A percentile compares a stretch with the other conserved stretches of the same genome.
phyloP scores from a whole-genome alignment of 1,139 yeast species.

The Pichia inconspicua region DNA sequence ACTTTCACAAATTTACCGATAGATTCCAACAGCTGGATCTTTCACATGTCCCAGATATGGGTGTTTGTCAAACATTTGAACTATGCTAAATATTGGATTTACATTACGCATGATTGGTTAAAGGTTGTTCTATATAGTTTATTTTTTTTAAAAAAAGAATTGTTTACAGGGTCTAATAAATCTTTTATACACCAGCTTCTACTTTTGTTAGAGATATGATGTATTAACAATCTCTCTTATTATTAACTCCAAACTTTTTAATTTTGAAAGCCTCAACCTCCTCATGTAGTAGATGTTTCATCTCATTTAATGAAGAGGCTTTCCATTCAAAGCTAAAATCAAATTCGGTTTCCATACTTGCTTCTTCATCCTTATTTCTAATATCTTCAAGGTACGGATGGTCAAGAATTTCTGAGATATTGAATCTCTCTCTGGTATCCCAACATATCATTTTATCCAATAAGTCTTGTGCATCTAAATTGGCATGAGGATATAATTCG shows the following conservation, averaged over 20 bases:
- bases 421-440: constrained; percentile 45
- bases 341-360: constrained; percentile 39
- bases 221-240: neutral
- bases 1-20: constrained; percentile 72
- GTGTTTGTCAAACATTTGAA: constrained; percentile 32
- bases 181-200: neutral
- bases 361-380: constrained; percentile 45
- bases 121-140: neutral
- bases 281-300: constrained; percentile 37
- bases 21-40: constrained; percentile 64
- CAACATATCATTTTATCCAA: constrained; percentile 49
- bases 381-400: constrained; percentile 44
- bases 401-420: constrained; percentile 42
- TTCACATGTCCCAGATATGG: constrained; percentile 37
- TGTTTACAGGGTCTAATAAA: neutral
- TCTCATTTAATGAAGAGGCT: constrained; percentile 32
- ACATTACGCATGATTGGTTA: neutral
- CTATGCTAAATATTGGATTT: constrained; percentile 19
- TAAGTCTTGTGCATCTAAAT: constrained; percentile 39
- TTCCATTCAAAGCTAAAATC: constrained; percentile 56
- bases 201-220: neutral
- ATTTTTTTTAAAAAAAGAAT: neutral
- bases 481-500: constrained; percentile 53
- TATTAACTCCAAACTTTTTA: constrained; percentile 16
- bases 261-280: constrained; percentile 37